Percentiles rank a stretch among this genome's conserved stretches.
Evolutionary conservation across 1,139 yeast genomes (phyloP).

Genomic region (Candida freyschussii): DNA sequence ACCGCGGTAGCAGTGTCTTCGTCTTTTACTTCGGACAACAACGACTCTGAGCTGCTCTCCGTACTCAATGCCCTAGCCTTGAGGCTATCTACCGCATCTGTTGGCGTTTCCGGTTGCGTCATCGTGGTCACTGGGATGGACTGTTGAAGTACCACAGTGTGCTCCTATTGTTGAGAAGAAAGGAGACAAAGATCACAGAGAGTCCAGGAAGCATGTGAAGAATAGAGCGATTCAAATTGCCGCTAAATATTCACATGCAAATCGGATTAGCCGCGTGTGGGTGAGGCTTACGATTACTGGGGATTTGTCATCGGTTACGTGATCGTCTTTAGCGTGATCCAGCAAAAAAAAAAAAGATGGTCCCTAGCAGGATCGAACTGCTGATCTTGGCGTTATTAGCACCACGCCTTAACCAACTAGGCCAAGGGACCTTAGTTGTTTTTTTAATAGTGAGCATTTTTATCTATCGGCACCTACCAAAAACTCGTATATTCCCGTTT

Average conservation of each 20-base stretch:
- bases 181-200: constrained; percentile 24
- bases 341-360: no score
- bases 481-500: no score
- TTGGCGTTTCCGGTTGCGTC: no score
- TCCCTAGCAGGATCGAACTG: constrained; percentile 88
- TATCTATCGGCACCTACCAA: no score
- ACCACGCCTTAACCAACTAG: constrained; percentile 91
- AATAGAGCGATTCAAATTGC: neutral
- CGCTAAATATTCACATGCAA: neutral
- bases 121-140: neutral
- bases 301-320: neutral
- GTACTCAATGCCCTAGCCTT: constrained; percentile 1
- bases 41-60: constrained; percentile 1
- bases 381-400: constrained; percentile 80
- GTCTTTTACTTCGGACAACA: neutral
- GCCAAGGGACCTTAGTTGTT: constrained; percentile 72
- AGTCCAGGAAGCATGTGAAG: neutral
- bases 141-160: constrained; percentile 1
- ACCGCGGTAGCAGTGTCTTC: neutral
- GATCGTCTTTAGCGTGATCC: no score
- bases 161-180: no score
- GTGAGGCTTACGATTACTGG: neutral
- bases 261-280: constrained; percentile 1
- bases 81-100: no score
- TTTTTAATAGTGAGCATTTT: no score